Conservation (phyloP, 306 rosid genomes). For the Ammopiptanthus mongolicus region DNA sequence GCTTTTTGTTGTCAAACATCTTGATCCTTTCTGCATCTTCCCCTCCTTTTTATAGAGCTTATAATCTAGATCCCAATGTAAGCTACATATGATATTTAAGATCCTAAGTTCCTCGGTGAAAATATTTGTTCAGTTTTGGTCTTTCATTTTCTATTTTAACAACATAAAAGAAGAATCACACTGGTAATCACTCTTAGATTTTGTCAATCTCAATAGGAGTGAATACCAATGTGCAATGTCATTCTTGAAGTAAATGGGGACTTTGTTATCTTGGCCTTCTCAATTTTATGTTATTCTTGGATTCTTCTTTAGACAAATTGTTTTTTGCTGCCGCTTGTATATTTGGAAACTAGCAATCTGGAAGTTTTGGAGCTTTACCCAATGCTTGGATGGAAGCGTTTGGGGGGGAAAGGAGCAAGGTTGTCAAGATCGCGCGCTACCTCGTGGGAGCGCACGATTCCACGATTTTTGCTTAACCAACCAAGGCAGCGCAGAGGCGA, state of each 20-base stretch:
- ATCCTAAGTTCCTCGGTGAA: background rate
- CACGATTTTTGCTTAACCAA: too few species aligned
- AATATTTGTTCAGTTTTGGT: background rate
- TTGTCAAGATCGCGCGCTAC: too few species aligned
- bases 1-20: conserved; percentile 1
- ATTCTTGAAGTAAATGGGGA: background rate
- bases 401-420: too few species aligned
- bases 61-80: background rate
- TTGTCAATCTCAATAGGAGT: background rate
- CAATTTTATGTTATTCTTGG: conserved; percentile 7
- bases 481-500: too few species aligned
- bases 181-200: background rate
- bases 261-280: background rate
- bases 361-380: background rate
- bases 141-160: background rate
- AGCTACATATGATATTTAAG: conserved; percentile 1
- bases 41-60: background rate
- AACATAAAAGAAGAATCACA: background rate
- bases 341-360: conserved; percentile 2
- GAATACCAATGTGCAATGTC: background rate
- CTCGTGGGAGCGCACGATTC: too few species aligned
- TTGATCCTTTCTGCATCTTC: background rate
- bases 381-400: too few species aligned
- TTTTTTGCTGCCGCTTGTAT: background rate
- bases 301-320: background rate